A percentile compares a stretch with the other conserved stretches of the same genome.
These are phyloP conservation scores for Axilococcus clingmanii DNA, from an alignment of 139 green algal genomes.

Conservation along the genomic window DNA sequence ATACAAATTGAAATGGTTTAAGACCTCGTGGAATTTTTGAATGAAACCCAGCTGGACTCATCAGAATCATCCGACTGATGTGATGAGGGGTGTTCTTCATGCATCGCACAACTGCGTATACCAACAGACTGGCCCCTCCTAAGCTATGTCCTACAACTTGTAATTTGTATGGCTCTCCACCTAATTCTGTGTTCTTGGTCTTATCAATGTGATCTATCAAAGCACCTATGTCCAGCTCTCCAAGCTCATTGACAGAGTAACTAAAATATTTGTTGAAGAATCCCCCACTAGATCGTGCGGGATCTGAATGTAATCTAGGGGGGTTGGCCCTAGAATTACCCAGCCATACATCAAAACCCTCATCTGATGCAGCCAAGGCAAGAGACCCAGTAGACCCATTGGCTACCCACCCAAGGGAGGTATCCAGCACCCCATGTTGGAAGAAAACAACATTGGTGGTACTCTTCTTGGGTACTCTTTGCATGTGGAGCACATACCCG, in stretches of 20 bases:
- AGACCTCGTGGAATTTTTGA: constrained; percentile 14
- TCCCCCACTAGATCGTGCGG: not conserved
- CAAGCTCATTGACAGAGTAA: constrained; percentile 82
- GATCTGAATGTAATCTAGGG: constrained; percentile 47
- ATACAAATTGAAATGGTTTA: constrained; percentile 1
- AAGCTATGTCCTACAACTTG: constrained; percentile 52
- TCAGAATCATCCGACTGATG: constrained; percentile 58
- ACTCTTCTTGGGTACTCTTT: constrained; percentile 63
- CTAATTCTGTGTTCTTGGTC: constrained; percentile 73
- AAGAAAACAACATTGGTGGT: constrained; percentile 66
- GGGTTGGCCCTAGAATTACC: constrained; percentile 77
- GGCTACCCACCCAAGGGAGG: constrained; percentile 76
- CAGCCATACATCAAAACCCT: constrained; percentile 89
- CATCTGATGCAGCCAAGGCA: constrained; percentile 85
- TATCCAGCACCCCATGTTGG: constrained; percentile 90
- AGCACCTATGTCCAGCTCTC: constrained; percentile 53
- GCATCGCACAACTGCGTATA: constrained; percentile 40
- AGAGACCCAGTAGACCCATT: constrained; percentile 27
- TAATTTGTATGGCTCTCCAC: constrained; percentile 34
- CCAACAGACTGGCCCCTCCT: constrained; percentile 47
- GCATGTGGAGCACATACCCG: constrained; percentile 75
- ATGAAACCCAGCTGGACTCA: constrained; percentile 73
- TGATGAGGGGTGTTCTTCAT: constrained; percentile 32
- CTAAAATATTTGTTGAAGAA: constrained; percentile 64
- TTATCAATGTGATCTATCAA: constrained; percentile 68